A percentile compares a stretch with the other conserved stretches of the same genome.
These are phyloP conservation scores for Geranomyces michiganensis DNA, from an alignment of 192 early-diverging fungal species.

Conservation along the genomic window DNA sequence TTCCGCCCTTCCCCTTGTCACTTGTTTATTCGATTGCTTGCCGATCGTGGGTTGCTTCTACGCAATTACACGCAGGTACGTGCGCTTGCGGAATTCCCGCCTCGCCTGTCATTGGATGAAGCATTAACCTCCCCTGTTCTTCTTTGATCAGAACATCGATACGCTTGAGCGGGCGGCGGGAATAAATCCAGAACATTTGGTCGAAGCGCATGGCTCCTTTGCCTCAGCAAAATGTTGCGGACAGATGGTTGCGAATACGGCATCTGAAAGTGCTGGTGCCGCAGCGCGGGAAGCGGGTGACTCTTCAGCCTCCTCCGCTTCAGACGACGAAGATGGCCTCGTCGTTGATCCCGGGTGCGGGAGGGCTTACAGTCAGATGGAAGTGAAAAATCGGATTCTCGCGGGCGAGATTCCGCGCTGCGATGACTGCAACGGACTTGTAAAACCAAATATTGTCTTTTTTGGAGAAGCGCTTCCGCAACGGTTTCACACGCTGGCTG, in stretches of 20 bases:
- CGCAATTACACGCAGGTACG: conserved; percentile 94
- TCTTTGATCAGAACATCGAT: conserved; percentile 99
- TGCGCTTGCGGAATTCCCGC: no score
- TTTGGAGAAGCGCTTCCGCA: conserved; percentile 89
- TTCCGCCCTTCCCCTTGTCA: conserved; percentile 82
- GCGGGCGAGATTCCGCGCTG: conserved; percentile 70
- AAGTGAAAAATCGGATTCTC: conserved; percentile 37
- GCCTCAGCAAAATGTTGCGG: conserved; percentile 81
- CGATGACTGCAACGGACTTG: conserved; percentile 61
- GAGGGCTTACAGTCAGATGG: conserved; percentile 29
- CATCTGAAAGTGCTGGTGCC: neutral
- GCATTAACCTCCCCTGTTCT: no score
- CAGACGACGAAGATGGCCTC: conserved; percentile 15
- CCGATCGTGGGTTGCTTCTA: conserved; percentile 69
- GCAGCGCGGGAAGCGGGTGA: conserved; percentile 8
- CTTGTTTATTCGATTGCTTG: conserved; percentile 82
- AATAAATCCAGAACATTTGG: conserved; percentile 59
- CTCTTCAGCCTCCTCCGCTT: neutral
- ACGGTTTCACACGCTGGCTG: conserved; percentile 66
- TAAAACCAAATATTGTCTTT: conserved; percentile 97
- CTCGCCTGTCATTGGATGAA: no score
- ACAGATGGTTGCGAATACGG: conserved; percentile 38
- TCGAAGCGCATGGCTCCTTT: conserved; percentile 97
- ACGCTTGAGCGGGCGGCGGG: conserved; percentile 88
- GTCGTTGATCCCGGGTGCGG: conserved; percentile 26